Evolutionary conservation across 2,329 filamentous ascomycete species (phyloP), one percentile per base, ranked within the genome.

Genomic region (Epichloe festucae): DNA sequence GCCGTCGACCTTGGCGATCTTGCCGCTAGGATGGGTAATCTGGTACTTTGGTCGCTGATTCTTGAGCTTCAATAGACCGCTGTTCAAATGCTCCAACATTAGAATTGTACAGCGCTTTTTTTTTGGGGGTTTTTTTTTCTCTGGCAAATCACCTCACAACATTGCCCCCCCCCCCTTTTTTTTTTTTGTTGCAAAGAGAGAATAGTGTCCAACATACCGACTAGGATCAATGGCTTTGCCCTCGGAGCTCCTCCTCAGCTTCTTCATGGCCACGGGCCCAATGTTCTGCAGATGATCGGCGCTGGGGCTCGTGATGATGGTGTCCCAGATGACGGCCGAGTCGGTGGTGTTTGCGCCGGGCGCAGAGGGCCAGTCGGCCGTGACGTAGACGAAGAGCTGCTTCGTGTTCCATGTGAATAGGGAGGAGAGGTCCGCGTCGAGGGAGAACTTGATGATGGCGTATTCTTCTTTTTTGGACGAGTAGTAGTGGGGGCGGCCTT

Each of bases 401-500:
- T 98, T 98, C 19, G 94, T 98, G 76, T 98, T 98, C 93, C 91
- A 98, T 64, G 87, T 95, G 78, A 97, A 97, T 60, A 98, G 87
- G 43, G 85, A 85, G 54, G 82, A 85, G 54, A 98, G 79, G 71
- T 98, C 91, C 50, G 90, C 86, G 63, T 95, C 86, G 54, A 98
- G 78, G n/a, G 90, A 87, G 76, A 98, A 98, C 66, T n/a, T 85
- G 65, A 98, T 85, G 65, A 93, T 82, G 60, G 91, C 93, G 68
- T 96, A 97, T 71, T 98, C 93, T 70, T 97, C 90, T 69, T 87
- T 88, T 69, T 93, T 94, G 49, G 79, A 75, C 58, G 84, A 87
- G 75, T 97, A 95, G 77, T 97, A 97, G 67, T 97, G 87, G n/a
- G n/a, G 89, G 10, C 91, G 80, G 52, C 93, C 91, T 68, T 86